A percentile compares a stretch with the other conserved stretches of the same genome.
These are phyloP conservation scores for Hyaloscypha finlandica DNA, from an alignment of 495 filamentous ascomycete species.

Conservation along the genomic window DNA sequence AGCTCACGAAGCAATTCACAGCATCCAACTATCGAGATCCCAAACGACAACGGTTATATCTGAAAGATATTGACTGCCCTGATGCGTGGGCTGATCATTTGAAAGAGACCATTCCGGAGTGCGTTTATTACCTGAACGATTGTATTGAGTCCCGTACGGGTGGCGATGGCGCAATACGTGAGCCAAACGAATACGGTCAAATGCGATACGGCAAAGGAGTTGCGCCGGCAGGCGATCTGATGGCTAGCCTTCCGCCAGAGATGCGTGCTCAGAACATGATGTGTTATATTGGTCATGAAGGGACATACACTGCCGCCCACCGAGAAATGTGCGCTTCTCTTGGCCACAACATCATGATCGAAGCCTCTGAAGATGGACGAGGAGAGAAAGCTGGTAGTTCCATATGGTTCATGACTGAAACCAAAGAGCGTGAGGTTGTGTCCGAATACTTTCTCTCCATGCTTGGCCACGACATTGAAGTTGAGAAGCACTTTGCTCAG, in stretches of 20 bases:
- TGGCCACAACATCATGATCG: constrained; percentile 97
- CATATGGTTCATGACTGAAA: constrained; percentile 98
- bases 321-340: constrained; percentile 97
- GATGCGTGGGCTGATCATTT: constrained; percentile 78
- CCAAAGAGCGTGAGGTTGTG: constrained; percentile 81
- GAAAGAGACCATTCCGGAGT: constrained; percentile 71
- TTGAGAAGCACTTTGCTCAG: constrained; percentile 94
- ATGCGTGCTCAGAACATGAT: constrained; percentile 96
- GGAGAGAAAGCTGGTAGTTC: constrained; percentile 80
- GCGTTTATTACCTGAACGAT: constrained; percentile 85
- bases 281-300: constrained; percentile 98
- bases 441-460: constrained; percentile 90
- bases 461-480: constrained; percentile 92
- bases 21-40: constrained; percentile 66
- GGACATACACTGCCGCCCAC: constrained; percentile 94
- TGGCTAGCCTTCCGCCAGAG: constrained; percentile 82
- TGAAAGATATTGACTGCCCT: constrained; percentile 96
- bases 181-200: constrained; percentile 46
- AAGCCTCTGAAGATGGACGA: constrained; percentile 73
- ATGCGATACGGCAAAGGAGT: constrained; percentile 41
- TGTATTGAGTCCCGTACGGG: constrained; percentile 56
- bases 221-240: constrained; percentile 78
- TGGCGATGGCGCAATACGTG: constrained; percentile 46
- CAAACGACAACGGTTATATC: constrained; percentile 79
- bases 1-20: constrained; percentile 74